Percentiles rank a stretch among this genome's conserved stretches.
phyloP scores from a whole-genome alignment of 768 basidiomycete genomes.

The Tricholoma saponaceum region DNA sequence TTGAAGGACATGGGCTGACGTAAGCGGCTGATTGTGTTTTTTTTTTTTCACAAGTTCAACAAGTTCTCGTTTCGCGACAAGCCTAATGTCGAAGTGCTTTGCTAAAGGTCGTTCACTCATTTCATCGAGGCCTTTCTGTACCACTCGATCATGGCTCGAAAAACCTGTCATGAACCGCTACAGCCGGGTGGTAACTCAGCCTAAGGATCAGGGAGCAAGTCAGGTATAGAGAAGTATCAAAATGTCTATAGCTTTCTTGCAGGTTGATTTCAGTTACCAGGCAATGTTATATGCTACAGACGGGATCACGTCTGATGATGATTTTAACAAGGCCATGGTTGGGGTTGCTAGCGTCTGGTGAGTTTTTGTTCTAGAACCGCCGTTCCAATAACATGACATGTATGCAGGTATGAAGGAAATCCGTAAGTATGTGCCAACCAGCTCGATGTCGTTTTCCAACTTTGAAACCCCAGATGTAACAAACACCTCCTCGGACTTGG shows the following conservation, averaged over 20 bases:
- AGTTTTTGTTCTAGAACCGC: slow-evolving; percentile 22
- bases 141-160: slow-evolving; percentile 34
- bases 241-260: neutral
- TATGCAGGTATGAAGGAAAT: slow-evolving; percentile 92
- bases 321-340: slow-evolving; percentile 96
- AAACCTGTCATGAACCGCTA: slow-evolving; percentile 59
- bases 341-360: slow-evolving; percentile 97
- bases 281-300: slow-evolving; percentile 99
- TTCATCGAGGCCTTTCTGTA: slow-evolving; percentile 34
- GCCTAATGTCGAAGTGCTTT: slow-evolving; percentile 21
- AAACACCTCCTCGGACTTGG: slow-evolving; percentile 89
- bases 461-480: slow-evolving; percentile 69
- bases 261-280: slow-evolving; percentile 32
- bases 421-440: slow-evolving; percentile 55
- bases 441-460: slow-evolving; percentile 1
- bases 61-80: neutral
- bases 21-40: slow-evolving; percentile 9
- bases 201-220: slow-evolving; percentile 93
- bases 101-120: slow-evolving; percentile 19
- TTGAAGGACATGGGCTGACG: slow-evolving; percentile 6
- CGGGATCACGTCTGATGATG: slow-evolving; percentile 71
- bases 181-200: slow-evolving; percentile 80
- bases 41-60: too few species aligned
- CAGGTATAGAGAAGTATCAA: slow-evolving; percentile 47
- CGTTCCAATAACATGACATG: slow-evolving; percentile 8